Percentiles rank a stretch among this genome's conserved stretches.
phyloP scores from a whole-genome alignment of 306 rosid genomes.

The Astragalus membranaceus region DNA sequence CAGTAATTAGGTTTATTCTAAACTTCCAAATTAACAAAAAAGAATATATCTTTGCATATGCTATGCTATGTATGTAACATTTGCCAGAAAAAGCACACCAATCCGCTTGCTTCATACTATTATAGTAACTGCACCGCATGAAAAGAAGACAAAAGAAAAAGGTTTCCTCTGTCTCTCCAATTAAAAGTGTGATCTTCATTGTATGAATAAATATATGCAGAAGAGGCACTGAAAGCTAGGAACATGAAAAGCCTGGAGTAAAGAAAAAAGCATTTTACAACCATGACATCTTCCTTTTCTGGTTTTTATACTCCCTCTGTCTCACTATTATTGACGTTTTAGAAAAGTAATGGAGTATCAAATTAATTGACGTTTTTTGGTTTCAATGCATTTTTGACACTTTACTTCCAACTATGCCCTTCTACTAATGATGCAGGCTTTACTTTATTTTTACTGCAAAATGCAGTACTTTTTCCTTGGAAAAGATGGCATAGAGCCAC shows the following conservation, averaged over 20 bases:
- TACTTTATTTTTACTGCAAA: no score
- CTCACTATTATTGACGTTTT: no score
- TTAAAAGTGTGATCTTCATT: conserved; percentile 29
- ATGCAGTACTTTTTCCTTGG: no score
- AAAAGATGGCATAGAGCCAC: no score
- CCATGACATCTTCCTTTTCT: conserved; percentile 31
- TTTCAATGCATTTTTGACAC: no score
- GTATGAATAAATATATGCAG: neutral
- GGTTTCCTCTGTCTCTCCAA: neutral
- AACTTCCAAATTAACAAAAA: conserved; percentile 13
- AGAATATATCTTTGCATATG: conserved; percentile 8
- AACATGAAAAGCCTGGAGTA: conserved; percentile 17
- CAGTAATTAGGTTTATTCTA: neutral
- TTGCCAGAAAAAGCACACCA: conserved; percentile 22
- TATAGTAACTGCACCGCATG: conserved; percentile 3
- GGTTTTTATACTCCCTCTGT: neutral
- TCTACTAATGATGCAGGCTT: no score
- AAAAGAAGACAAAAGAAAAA: conserved; percentile 14
- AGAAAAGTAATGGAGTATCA: no score
- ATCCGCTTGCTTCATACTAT: conserved; percentile 8
- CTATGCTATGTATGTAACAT: neutral
- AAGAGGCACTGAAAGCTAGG: conserved; percentile 29
- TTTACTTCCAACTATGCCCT: no score
- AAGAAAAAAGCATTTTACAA: conserved; percentile 40
- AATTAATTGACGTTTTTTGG: no score